A percentile compares a stretch with the other conserved stretches of the same genome.
These are phyloP conservation scores for Gamsiella multidivaricata DNA, from an alignment of 192 early-diverging fungal species.

Conservation along the genomic window DNA sequence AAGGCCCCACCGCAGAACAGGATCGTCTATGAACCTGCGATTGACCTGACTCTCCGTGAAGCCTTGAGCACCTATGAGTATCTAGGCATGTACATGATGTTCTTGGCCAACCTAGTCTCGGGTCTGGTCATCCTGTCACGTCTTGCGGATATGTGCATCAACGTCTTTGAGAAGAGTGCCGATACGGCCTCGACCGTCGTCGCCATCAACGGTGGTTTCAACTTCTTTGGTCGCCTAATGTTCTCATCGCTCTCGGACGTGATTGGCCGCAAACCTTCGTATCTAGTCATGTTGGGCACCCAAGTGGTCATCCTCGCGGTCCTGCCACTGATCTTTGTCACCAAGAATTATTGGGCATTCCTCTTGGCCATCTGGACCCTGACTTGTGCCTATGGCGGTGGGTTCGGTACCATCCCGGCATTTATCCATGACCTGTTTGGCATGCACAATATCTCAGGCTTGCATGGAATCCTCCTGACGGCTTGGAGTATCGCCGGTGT, in stretches of 20 bases:
- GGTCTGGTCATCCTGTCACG: constrained; percentile 72
- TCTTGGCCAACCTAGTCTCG: constrained; percentile 70
- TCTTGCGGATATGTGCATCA: constrained; percentile 64
- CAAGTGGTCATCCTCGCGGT: constrained; percentile 69
- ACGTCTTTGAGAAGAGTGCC: constrained; percentile 63
- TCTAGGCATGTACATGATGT: constrained; percentile 69
- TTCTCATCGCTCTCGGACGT: constrained; percentile 68
- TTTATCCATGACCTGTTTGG: constrained; percentile 82
- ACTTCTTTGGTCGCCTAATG: constrained; percentile 68
- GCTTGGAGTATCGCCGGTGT: constrained; percentile 80
- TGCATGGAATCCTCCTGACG: constrained; percentile 79
- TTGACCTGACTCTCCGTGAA: constrained; percentile 65
- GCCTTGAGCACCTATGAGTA: constrained; percentile 69
- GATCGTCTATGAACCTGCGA: constrained; percentile 48
- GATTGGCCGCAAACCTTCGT: constrained; percentile 73
- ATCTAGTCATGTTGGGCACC: constrained; percentile 66
- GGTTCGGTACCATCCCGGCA: constrained; percentile 81
- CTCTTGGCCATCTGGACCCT: constrained; percentile 68
- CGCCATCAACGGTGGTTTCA: constrained; percentile 71
- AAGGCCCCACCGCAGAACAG: constrained; percentile 61
- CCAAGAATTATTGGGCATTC: constrained; percentile 67
- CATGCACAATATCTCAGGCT: constrained; percentile 76
- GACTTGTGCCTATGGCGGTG: constrained; percentile 77
- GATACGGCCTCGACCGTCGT: constrained; percentile 65
- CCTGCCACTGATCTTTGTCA: constrained; percentile 67